phyloP scores from a whole-genome alignment of 768 basidiomycete genomes.

The Suillus placidus region DNA sequence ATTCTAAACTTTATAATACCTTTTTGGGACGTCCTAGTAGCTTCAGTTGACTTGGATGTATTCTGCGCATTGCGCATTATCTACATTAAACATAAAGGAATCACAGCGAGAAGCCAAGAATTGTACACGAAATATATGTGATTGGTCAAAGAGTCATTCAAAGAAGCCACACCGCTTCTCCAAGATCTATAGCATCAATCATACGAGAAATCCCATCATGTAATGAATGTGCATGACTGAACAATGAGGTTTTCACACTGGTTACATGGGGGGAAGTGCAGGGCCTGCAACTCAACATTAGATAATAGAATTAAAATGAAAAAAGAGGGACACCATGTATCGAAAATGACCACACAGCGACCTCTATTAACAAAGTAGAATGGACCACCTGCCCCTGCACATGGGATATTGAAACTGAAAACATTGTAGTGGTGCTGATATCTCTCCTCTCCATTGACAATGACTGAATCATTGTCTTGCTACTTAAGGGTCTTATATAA shows the following conservation, averaged over 20 bases:
- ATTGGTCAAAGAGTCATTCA: background rate
- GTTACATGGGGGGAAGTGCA: background rate
- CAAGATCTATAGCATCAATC: background rate
- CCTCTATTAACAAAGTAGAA: slow-evolving; percentile 49
- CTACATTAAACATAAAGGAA: background rate
- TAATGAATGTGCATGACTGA: background rate
- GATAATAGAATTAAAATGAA: background rate
- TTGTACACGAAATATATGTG: too few relatives aligned
- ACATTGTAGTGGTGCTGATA: background rate
- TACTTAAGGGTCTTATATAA: too few relatives aligned
- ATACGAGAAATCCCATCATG: background rate
- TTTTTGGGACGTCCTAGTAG: too few relatives aligned
- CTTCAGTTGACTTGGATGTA: too few relatives aligned
- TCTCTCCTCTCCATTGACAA: background rate
- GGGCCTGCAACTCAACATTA: background rate
- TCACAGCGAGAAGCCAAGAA: background rate
- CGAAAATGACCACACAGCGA: slow-evolving; percentile 41
- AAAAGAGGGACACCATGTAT: slow-evolving; percentile 35
- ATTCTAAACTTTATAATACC: too few relatives aligned
- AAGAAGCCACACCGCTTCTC: background rate
- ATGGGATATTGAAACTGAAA: background rate
- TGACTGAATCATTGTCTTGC: too few relatives aligned
- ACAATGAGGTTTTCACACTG: background rate
- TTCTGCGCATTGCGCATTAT: too few relatives aligned
- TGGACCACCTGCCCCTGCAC: background rate